phyloP scores from a whole-genome alignment of 2,329 filamentous ascomycete genomes.

The Colletotrichum coccodes region DNA sequence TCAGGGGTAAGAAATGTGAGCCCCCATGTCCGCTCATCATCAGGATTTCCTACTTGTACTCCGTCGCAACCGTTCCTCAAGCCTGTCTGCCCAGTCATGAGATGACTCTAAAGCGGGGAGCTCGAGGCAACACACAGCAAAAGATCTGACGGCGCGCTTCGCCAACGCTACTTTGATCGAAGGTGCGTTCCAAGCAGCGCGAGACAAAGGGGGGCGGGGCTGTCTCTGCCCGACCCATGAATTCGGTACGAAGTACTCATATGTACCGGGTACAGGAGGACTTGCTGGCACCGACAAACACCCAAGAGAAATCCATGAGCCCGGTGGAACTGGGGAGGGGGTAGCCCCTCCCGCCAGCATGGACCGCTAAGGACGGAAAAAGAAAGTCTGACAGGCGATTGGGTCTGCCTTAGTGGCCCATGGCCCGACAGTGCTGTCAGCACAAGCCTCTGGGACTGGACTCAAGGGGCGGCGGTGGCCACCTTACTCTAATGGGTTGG shows the following conservation, averaged over 20 bases:
- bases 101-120: constrained; percentile 3
- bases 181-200: constrained; percentile 4
- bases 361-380: constrained; percentile 36
- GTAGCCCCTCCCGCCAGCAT: constrained; percentile 33
- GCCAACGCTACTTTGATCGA: not conserved
- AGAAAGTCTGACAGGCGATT: constrained; percentile 33
- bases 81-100: constrained; percentile 4
- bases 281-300: constrained; percentile 8
- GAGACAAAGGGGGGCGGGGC: constrained; percentile 31
- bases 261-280: constrained; percentile 13
- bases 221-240: constrained; percentile 33
- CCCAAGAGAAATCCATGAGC: constrained; percentile 26
- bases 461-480: constrained; percentile 14
- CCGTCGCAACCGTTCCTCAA: constrained; percentile 8
- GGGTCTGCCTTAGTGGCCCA: constrained; percentile 26
- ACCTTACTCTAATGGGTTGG: constrained; percentile 1
- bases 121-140: not conserved
- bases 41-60: not conserved
- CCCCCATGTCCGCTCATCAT: not conserved
- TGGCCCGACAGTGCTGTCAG: constrained; percentile 25
- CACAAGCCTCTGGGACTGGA: constrained; percentile 25
- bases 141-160: not conserved
- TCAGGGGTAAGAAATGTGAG: constrained; percentile 1
- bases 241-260: constrained; percentile 25
- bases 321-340: constrained; percentile 27